phyloP scores from a whole-genome alignment of 768 basidiomycete genomes.

The Macrolepiota albuminosa region DNA sequence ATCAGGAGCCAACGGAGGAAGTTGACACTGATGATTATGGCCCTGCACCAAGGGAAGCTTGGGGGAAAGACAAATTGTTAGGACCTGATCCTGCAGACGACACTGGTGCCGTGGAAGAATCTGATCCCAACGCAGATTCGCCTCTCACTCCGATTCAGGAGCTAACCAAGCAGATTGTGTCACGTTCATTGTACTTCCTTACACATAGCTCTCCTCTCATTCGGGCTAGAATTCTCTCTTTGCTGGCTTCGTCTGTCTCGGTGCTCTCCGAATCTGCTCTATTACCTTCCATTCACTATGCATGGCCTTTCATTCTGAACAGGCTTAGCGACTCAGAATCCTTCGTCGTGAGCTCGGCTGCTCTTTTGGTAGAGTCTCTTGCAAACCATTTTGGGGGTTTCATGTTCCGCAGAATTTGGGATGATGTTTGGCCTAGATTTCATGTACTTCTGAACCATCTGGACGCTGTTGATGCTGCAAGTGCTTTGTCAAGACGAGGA shows the following conservation, averaged over 20 bases:
- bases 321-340: conserved; percentile 69
- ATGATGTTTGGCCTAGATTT: conserved; percentile 92
- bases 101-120: conserved; percentile 19
- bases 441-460: conserved; percentile 52
- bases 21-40: conserved; percentile 48
- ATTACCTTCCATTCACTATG: conserved; percentile 78
- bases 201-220: conserved; percentile 87
- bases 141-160: conserved; percentile 66
- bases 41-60: conserved; percentile 53
- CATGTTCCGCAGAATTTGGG: conserved; percentile 83
- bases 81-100: conserved; percentile 15
- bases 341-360: conserved; percentile 78
- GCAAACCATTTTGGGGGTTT: conserved; percentile 71
- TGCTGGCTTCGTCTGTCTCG: conserved; percentile 71
- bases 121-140: conserved; percentile 39
- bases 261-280: conserved; percentile 70
- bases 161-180: conserved; percentile 80
- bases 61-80: conserved; percentile 35
- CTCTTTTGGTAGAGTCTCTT: conserved; percentile 68
- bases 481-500: conserved; percentile 59
- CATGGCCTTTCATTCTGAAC: conserved; percentile 94
- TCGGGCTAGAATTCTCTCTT: conserved; percentile 73
- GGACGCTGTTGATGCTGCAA: conserved; percentile 58
- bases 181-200: conserved; percentile 84
- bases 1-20: conserved; percentile 27